Conservation (phyloP, 345 rosid species). For the Clausena lansium region DNA sequence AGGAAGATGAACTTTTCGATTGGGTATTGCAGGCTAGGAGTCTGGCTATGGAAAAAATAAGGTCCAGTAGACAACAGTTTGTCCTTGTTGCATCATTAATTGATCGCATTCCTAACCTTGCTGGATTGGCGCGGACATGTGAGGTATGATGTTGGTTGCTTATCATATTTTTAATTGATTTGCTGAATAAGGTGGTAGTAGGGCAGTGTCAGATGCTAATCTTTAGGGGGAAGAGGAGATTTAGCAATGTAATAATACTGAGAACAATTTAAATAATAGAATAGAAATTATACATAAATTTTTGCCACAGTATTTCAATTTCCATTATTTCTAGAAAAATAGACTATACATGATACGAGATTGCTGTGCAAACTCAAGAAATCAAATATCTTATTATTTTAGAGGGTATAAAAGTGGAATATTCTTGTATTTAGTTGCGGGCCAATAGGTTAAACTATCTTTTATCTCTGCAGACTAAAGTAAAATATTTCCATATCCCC, state of each 20-base stretch:
- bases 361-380: background rate
- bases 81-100: slow-evolving; percentile 87
- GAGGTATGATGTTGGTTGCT: slow-evolving; percentile 50
- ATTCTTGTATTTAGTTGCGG: background rate
- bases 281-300: background rate
- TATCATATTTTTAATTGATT: background rate
- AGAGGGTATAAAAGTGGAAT: background rate
- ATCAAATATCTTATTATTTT: background rate
- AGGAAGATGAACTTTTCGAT: slow-evolving; percentile 75
- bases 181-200: background rate
- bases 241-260: background rate
- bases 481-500: background rate
- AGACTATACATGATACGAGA: background rate
- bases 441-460: background rate
- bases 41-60: slow-evolving; percentile 52
- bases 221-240: background rate
- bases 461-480: background rate
- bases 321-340: background rate
- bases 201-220: background rate
- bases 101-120: slow-evolving; percentile 95
- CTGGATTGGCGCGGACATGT: slow-evolving; percentile 93
- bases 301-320: background rate
- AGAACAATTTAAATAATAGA: background rate
- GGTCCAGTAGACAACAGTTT: slow-evolving; percentile 68
- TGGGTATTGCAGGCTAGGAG: slow-evolving; percentile 71